Evolutionary conservation across 495 filamentous ascomycete species (phyloP).

Genomic region (Lasiosphaeris hirsuta): DNA sequence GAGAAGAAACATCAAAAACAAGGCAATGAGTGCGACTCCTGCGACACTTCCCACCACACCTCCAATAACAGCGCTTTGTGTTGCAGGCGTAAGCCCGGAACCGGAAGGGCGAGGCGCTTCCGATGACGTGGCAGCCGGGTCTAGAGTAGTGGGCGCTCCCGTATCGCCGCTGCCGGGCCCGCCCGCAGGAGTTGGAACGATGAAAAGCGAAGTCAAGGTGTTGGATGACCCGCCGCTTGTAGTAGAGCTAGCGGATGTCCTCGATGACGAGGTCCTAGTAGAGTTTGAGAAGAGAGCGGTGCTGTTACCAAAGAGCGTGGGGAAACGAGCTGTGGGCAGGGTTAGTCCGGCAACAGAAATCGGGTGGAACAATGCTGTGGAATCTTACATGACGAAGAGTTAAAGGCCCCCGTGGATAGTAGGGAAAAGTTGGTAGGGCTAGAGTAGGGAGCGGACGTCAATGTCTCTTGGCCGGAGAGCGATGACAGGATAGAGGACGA

Average conservation of each 20-base stretch:
- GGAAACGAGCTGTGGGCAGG: constrained; percentile 29
- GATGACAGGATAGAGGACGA: constrained; percentile 16
- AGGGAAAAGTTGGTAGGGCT: constrained; percentile 42
- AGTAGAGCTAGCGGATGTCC: constrained; percentile 18
- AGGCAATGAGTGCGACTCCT: constrained; percentile 55
- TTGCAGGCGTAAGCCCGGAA: constrained; percentile 28
- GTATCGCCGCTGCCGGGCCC: constrained; percentile 13
- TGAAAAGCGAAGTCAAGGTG: constrained; percentile 18
- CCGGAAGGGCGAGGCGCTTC: constrained; percentile 8
- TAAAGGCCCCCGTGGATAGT: constrained; percentile 31
- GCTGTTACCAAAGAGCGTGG: constrained; percentile 40
- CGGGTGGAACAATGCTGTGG: not conserved
- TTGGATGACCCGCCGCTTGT: constrained; percentile 18
- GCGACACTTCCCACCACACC: constrained; percentile 65
- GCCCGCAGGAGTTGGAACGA: constrained; percentile 8
- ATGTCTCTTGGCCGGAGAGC: constrained; percentile 19
- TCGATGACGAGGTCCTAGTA: constrained; percentile 28
- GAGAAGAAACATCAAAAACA: constrained; percentile 53
- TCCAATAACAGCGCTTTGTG: constrained; percentile 51
- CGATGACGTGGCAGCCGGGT: not conserved
- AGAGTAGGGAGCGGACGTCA: constrained; percentile 51
- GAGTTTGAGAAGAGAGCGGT: constrained; percentile 30
- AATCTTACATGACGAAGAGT: constrained; percentile 41
- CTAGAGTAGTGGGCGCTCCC: constrained; percentile 1
- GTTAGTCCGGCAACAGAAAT: constrained; percentile 10